These are phyloP conservation scores for Coemansia sp. DNA, from an alignment of 192 early-diverging fungal species.

Conservation along the genomic window DNA sequence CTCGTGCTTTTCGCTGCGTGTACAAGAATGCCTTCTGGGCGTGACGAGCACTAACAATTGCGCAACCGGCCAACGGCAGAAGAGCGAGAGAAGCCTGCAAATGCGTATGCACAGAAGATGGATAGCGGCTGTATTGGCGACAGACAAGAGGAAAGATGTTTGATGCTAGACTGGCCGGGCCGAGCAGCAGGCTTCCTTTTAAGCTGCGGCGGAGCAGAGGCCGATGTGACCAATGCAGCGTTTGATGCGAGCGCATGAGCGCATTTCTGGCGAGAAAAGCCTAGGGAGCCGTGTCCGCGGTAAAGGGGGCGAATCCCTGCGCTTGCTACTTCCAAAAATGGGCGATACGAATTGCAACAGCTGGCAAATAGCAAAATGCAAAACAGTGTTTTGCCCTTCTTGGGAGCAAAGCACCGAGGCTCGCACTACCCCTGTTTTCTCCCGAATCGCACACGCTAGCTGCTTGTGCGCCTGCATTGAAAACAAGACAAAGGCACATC, in stretches of 20 bases:
- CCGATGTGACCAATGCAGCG: neutral
- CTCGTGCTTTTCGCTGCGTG: constrained; percentile 11
- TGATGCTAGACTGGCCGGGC: neutral
- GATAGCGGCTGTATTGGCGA: constrained; percentile 6
- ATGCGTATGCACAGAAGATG: constrained; percentile 4
- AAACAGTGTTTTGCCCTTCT: neutral
- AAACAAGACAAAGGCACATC: neutral
- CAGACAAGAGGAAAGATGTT: neutral
- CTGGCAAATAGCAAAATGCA: neutral
- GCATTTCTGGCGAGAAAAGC: neutral
- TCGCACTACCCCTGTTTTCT: neutral
- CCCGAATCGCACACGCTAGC: no score
- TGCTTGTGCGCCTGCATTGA: neutral
- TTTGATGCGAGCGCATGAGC: neutral
- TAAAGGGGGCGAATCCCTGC: neutral
- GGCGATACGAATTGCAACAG: neutral
- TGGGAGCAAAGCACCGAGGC: neutral
- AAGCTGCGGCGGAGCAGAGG: neutral
- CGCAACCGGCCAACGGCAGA: neutral
- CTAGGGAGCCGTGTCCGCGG: neutral
- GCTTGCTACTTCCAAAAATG: neutral
- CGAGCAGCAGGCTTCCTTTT: neutral
- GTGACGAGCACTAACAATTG: constrained; percentile 18
- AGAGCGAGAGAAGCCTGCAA: neutral
- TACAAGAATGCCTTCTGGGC: constrained; percentile 15